Evolutionary conservation across 805 yeast species (phyloP).

Genomic region (Sugiyamaella lignohabitans): DNA sequence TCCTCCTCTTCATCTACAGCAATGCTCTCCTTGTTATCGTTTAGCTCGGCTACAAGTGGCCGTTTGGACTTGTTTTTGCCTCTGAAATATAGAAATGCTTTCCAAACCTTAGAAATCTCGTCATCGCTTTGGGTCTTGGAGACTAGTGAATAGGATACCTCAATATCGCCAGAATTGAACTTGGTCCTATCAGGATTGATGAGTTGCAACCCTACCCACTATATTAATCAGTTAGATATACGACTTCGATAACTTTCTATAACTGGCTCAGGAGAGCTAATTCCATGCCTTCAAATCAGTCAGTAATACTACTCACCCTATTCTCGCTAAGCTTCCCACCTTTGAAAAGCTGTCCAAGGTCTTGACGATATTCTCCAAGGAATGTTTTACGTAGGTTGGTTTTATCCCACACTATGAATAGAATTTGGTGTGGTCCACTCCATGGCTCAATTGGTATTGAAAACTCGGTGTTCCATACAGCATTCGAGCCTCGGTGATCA

Average conservation of each 20-base stretch:
- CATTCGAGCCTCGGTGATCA: slow-evolving; percentile 53
- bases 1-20: slow-evolving; percentile 2
- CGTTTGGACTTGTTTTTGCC: background rate
- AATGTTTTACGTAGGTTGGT: slow-evolving; percentile 21
- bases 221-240: slow-evolving; percentile 3
- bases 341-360: slow-evolving; percentile 8
- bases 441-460: slow-evolving; percentile 39
- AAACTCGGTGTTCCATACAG: slow-evolving; percentile 68
- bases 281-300: background rate
- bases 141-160: slow-evolving; percentile 12
- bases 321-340: slow-evolving; percentile 1
- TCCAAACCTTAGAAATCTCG: slow-evolving; percentile 13
- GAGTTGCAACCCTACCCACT: background rate
- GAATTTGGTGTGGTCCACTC: slow-evolving; percentile 13
- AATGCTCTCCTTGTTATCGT: slow-evolving; percentile 3
- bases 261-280: background rate
- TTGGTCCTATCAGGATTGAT: background rate
- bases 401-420: slow-evolving; percentile 27
- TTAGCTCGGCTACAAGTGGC: slow-evolving; percentile 1
- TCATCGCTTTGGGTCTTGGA: slow-evolving; percentile 5
- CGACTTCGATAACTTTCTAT: background rate
- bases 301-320: background rate
- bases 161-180: slow-evolving; percentile 12
- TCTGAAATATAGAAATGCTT: slow-evolving; percentile 4
- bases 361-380: slow-evolving; percentile 14